These are phyloP conservation scores for Voacanga thouarsii DNA, from an alignment of 257 asterid genomes.

Conservation along the genomic window DNA sequence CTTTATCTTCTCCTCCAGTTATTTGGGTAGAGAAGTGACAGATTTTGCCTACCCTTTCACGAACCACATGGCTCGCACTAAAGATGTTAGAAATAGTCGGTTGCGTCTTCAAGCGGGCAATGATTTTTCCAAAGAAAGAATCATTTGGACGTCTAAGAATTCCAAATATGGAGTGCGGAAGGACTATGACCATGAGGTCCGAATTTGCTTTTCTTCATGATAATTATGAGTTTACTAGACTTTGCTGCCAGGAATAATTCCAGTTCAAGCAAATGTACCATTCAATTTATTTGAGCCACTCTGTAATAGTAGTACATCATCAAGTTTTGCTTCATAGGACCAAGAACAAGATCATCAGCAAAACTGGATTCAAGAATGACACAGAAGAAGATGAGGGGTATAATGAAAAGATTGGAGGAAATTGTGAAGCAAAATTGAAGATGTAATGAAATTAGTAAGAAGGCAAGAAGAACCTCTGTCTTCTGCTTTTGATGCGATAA, in stretches of 20 bases:
- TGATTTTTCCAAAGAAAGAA: constrained; percentile 4
- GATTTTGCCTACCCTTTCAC: neutral
- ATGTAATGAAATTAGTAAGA: constrained; percentile 5
- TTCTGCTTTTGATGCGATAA: constrained; percentile 59
- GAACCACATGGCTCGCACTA: neutral
- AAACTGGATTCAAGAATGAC: constrained; percentile 4
- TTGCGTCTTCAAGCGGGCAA: neutral
- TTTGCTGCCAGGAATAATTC: neutral
- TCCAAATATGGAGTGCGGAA: neutral
- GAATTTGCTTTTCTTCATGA: neutral
- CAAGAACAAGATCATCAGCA: neutral
- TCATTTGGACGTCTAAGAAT: neutral
- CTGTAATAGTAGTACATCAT: neutral
- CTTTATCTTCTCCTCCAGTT: neutral
- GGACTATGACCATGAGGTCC: neutral
- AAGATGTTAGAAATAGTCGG: neutral
- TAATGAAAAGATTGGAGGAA: neutral
- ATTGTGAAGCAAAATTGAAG: neutral
- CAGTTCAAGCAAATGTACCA: neutral
- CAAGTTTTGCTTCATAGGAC: neutral
- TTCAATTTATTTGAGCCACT: neutral
- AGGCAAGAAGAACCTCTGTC: constrained; percentile 80
- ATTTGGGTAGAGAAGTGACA: neutral
- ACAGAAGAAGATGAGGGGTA: neutral
- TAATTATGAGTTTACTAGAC: neutral